Base-by-base conservation (phyloP, 176 grass and related monocot genomes). In the Lolium rigidum region DNA sequence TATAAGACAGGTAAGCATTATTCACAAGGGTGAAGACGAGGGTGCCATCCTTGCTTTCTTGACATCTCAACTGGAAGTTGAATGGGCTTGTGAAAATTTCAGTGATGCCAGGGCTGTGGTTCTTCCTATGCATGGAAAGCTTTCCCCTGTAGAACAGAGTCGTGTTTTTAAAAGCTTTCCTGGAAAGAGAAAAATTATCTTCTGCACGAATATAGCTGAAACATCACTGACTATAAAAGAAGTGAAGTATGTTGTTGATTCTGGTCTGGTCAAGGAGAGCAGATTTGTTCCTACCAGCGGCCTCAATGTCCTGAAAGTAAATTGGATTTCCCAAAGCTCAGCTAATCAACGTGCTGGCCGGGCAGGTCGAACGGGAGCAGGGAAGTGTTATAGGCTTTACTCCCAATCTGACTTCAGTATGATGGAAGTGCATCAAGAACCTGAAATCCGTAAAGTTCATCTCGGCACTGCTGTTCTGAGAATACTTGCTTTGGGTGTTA, bases 311-410 rank as follows among this genome's bases (percentile, higher is more conserved):
- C 71, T 97, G 18, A 97, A 89, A 90, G 92, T 97, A 60, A 82
- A 84, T 74, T 88, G 88, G 88, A 94, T 97, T 20, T 93, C 88
- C 49, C 92, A 91, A 90, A 95, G 95, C 82, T 98, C 95, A 77
- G 95, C 95, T 84, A 91, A 90, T 81, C 95, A 98, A 82, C 90
- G 95, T 9, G 74, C 93, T 87, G 95, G 95, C 25, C 88, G 91
- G 31, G 95, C 93, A 72, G 95, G 95, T 69, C 89, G 95, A 75
- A 98, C 93, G 5, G 81, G 79, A 65, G 71, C 82, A 26, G 95
- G 95, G 15, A 95, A 93, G 82, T 98, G 95, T 89, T 98, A 87
- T 82, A 92, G 95, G 78, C 91, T 98, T 76, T 98, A 98, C 86
- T 90, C 93, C 11, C 81, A 98, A 87, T 79, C 75, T 72, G 95